These are phyloP conservation scores for Hyphopichia homilentoma DNA, from an alignment of 805 yeast species.

Conservation along the genomic window DNA sequence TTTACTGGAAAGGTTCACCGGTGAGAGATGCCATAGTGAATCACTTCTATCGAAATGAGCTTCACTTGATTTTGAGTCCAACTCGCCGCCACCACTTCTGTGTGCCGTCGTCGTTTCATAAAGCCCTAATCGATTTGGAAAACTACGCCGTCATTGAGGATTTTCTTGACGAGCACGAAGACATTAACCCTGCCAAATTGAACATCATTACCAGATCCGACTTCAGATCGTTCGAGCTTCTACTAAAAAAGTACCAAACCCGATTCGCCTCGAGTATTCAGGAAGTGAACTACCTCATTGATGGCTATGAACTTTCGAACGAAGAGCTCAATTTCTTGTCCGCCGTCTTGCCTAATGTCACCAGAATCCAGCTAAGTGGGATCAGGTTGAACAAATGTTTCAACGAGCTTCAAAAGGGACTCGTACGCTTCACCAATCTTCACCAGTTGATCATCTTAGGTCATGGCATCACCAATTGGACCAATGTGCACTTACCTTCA, in stretches of 20 bases:
- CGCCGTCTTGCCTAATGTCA: conserved; percentile 20
- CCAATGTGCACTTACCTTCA: conserved; percentile 20
- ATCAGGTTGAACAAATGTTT: conserved; percentile 13
- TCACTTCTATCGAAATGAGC: conserved; percentile 24
- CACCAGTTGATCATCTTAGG: conserved; percentile 29
- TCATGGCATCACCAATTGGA: conserved; percentile 29
- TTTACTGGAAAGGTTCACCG: conserved; percentile 9
- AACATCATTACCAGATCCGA: conserved; percentile 29
- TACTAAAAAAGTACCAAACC: conserved; percentile 17
- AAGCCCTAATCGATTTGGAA: conserved; percentile 13
- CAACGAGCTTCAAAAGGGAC: conserved; percentile 5
- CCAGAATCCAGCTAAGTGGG: conserved; percentile 26
- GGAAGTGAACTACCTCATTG: conserved; percentile 26
- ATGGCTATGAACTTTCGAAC: conserved; percentile 16
- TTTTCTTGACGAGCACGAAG: conserved; percentile 24
- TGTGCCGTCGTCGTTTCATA: conserved; percentile 4
- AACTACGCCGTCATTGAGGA: conserved; percentile 29
- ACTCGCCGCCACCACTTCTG: conserved; percentile 17
- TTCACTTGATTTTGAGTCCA: conserved; percentile 32
- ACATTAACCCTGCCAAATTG: conserved; percentile 23
- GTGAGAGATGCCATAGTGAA: conserved; percentile 21
- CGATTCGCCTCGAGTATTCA: conserved; percentile 10
- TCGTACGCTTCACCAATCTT: conserved; percentile 10
- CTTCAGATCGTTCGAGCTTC: conserved; percentile 20
- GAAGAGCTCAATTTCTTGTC: conserved; percentile 20